A percentile compares a stretch with the other conserved stretches of the same genome.
Evolutionary conservation across 352 stramenopile species (phyloP).

Genomic region (Synura sp.): DNA sequence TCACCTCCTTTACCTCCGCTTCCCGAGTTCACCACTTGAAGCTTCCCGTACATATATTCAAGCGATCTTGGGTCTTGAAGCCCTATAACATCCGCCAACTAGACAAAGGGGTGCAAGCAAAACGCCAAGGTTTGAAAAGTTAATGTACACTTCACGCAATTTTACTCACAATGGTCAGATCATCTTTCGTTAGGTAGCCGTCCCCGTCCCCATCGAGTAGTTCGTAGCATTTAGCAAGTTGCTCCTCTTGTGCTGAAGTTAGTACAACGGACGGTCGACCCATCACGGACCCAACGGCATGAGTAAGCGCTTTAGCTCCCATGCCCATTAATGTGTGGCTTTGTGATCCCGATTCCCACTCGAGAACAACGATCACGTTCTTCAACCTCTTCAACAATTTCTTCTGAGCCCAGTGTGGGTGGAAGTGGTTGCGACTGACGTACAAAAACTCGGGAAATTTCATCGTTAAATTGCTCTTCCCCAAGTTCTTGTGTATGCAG

Average conservation of each 20-base stretch:
- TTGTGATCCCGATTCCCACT: background rate
- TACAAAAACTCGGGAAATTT: conserved; percentile 56
- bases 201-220: conserved; percentile 63
- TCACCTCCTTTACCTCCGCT: too few relatives aligned
- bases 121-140: too few relatives aligned
- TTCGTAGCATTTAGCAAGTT: conserved; percentile 67
- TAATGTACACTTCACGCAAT: too few relatives aligned
- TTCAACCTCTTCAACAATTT: conserved; percentile 74
- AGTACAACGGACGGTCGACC: conserved; percentile 45
- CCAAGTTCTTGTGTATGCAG: conserved; percentile 50
- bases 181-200: conserved; percentile 64
- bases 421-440: conserved; percentile 70
- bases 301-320: background rate
- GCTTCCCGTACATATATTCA: too few relatives aligned
- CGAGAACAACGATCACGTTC: conserved; percentile 76
- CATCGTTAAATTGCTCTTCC: conserved; percentile 44
- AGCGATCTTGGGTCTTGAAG: too few relatives aligned
- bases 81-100: too few relatives aligned
- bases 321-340: background rate
- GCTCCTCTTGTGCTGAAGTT: conserved; percentile 66
- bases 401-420: conserved; percentile 70
- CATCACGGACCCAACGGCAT: background rate
- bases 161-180: conserved; percentile 61
- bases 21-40: too few relatives aligned
- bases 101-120: too few relatives aligned